These are phyloP conservation scores for Sporothrix brunneoviolacea DNA, from an alignment of 2,329 filamentous ascomycete genomes.

Conservation along the genomic window DNA sequence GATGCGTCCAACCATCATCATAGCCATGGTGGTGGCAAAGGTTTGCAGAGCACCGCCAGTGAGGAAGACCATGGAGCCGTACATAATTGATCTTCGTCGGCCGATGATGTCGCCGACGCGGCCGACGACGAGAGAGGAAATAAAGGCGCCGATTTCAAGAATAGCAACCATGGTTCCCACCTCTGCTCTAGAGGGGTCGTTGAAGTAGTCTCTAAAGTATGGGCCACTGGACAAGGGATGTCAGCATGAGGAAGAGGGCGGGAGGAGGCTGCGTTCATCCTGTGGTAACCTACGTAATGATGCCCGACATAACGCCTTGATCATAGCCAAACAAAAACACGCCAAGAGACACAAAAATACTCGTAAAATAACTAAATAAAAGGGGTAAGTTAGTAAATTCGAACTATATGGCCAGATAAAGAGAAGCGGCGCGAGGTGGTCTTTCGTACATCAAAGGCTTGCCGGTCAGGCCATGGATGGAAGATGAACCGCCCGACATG, in stretches of 20 bases:
- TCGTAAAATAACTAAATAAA: slow-evolving; percentile 75
- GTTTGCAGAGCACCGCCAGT: slow-evolving; percentile 80
- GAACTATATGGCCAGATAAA: slow-evolving; percentile 3
- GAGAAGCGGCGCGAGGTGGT: slow-evolving; percentile 7
- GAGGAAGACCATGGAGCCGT: slow-evolving; percentile 84
- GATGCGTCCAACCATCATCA: slow-evolving; percentile 82
- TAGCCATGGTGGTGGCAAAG: slow-evolving; percentile 71
- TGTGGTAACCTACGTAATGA: slow-evolving; percentile 50
- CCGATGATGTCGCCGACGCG: slow-evolving; percentile 88
- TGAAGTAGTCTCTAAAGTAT: slow-evolving; percentile 87
- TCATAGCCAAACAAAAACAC: slow-evolving; percentile 89
- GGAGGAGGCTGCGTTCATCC: not conserved
- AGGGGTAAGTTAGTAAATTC: not conserved
- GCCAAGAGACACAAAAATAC: slow-evolving; percentile 78
- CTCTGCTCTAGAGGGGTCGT: slow-evolving; percentile 77
- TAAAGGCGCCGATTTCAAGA: slow-evolving; percentile 85
- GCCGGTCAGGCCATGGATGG: slow-evolving; percentile 87
- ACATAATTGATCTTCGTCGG: slow-evolving; percentile 81
- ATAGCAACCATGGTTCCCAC: slow-evolving; percentile 98
- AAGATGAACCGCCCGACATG: slow-evolving; percentile 74
- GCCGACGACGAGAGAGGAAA: slow-evolving; percentile 80
- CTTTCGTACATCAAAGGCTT: slow-evolving; percentile 72
- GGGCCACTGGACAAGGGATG: slow-evolving; percentile 52
- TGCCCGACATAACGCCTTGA: slow-evolving; percentile 79
- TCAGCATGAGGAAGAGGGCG: not conserved